Percentiles rank a stretch among this genome's conserved stretches.
Conservation (phyloP, 192 early-diverging fungal species). For the Anaeromyces robustus region DNA sequence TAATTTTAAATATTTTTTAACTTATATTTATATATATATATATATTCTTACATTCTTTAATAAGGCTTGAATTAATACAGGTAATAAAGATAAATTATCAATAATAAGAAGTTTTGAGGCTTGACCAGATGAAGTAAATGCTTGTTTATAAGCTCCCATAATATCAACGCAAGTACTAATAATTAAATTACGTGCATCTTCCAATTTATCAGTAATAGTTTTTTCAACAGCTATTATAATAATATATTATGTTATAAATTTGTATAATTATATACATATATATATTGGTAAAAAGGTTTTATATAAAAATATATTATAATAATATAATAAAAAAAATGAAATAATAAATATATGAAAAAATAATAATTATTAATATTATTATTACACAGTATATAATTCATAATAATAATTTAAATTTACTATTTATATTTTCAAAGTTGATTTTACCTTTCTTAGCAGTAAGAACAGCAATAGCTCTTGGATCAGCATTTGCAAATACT, state of each 20-base stretch:
- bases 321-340: too few species aligned
- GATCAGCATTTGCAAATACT: slow-evolving; percentile 68
- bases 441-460: slow-evolving; percentile 78
- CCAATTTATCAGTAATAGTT: slow-evolving; percentile 65
- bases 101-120: slow-evolving; percentile 66
- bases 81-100: slow-evolving; percentile 73
- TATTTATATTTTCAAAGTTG: too few species aligned
- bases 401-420: too few species aligned
- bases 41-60: slow-evolving; percentile 67
- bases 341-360: too few species aligned
- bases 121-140: slow-evolving; percentile 58
- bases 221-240: slow-evolving; percentile 74
- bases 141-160: slow-evolving; percentile 73
- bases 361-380: too few species aligned
- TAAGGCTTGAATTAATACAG: slow-evolving; percentile 60
- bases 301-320: too few species aligned
- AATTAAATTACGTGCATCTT: slow-evolving; percentile 86
- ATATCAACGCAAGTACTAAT: slow-evolving; percentile 75
- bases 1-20: neutral
- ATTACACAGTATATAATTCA: too few species aligned
- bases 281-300: too few species aligned
- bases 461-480: slow-evolving; percentile 62
- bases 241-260: too few species aligned
- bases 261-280: too few species aligned
- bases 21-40: neutral